Conservation (phyloP, 2,329 filamentous ascomycete genomes). For the Pseudogymnoascus sp. region DNA sequence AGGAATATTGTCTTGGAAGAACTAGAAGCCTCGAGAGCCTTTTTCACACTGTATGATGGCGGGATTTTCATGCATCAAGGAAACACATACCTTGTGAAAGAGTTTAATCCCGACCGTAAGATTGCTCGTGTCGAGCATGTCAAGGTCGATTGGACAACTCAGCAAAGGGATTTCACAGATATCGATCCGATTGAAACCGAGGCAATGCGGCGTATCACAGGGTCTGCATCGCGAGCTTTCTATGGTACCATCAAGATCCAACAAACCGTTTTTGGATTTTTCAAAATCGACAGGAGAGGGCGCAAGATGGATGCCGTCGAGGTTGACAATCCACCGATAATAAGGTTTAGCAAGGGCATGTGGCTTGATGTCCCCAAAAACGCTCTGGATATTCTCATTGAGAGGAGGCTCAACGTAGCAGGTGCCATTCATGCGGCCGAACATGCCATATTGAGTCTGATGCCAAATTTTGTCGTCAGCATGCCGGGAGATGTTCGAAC, state of each 20-base stretch:
- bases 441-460: constrained; percentile 76
- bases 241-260: constrained; percentile 80
- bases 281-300: constrained; percentile 83
- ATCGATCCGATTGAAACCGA: constrained; percentile 91
- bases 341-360: constrained; percentile 79
- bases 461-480: constrained; percentile 85
- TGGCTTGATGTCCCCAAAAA: constrained; percentile 84
- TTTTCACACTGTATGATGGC: constrained; percentile 93
- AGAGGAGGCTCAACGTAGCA: constrained; percentile 67
- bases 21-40: constrained; percentile 89
- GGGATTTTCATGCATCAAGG: constrained; percentile 96
- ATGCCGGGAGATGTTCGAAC: constrained; percentile 88
- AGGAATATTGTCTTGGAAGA: constrained; percentile 85
- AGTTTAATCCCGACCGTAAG: constrained; percentile 71
- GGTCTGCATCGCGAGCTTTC: constrained; percentile 63
- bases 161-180: constrained; percentile 87
- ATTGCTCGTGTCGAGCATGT: constrained; percentile 85
- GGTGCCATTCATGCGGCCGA: constrained; percentile 92
- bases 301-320: constrained; percentile 86
- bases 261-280: constrained; percentile 89
- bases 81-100: constrained; percentile 82
- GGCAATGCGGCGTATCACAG: constrained; percentile 64
- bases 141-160: constrained; percentile 89
- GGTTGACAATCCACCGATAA: constrained; percentile 87
- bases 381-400: constrained; percentile 71